phyloP scores from a whole-genome alignment of 306 rosid species.

The Crotalaria pallida region DNA sequence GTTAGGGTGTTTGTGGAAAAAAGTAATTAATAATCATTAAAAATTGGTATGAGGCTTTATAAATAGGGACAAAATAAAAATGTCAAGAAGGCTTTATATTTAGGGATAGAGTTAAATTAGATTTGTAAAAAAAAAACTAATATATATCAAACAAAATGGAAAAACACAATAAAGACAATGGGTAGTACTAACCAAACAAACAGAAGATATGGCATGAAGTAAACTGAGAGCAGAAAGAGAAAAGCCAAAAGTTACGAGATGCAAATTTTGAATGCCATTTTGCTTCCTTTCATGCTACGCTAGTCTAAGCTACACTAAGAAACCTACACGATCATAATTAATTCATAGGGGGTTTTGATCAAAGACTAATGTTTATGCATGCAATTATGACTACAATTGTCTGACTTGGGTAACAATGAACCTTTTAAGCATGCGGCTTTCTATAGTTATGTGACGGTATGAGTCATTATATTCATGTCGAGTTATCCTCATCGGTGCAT shows the following conservation, averaged over 20 bases:
- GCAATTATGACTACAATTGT: no score
- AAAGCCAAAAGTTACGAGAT: constrained; percentile 7
- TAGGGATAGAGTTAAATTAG: no score
- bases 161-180: no score
- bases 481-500: constrained; percentile 13
- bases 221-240: constrained; percentile 5
- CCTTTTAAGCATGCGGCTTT: constrained; percentile 17
- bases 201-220: not conserved
- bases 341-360: not conserved
- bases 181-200: not conserved
- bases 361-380: no score
- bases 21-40: no score
- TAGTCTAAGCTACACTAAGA: constrained; percentile 11
- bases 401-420: constrained; percentile 18
- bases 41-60: no score
- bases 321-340: not conserved
- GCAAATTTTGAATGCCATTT: constrained; percentile 27
- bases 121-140: no score
- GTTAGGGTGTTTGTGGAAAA: no score
- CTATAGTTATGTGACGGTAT: not conserved
- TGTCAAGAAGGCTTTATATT: no score
- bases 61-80: no score
- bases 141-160: no score
- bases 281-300: constrained; percentile 27
- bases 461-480: constrained; percentile 10